phyloP scores from a whole-genome alignment of 2,329 filamentous ascomycete genomes.

The Alternaria sp. region DNA sequence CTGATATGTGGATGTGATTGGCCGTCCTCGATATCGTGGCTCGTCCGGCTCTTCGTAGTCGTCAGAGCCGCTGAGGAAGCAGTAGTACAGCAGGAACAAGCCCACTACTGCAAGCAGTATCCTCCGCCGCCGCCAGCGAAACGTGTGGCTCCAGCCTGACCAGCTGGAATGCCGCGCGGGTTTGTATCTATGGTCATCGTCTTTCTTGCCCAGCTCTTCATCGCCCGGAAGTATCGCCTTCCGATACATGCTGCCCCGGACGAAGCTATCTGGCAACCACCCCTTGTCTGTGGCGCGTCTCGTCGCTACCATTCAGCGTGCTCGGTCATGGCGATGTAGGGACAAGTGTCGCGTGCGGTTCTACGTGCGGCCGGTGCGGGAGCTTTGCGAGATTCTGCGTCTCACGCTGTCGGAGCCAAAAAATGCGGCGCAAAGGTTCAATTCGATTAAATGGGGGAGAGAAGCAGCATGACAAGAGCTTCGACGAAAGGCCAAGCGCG shows the following conservation, averaged over 20 bases:
- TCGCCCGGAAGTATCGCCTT: conserved; percentile 60
- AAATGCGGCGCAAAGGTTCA: background rate
- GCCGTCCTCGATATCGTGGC: conserved; percentile 6
- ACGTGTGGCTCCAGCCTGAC: conserved; percentile 33
- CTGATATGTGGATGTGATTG: conserved; percentile 18
- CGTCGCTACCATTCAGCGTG: conserved; percentile 34
- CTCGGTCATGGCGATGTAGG: conserved; percentile 34
- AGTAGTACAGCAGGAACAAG: conserved; percentile 66
- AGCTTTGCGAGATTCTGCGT: conserved; percentile 14
- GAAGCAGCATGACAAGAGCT: background rate
- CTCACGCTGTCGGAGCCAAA: background rate
- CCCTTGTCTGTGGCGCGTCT: conserved; percentile 30
- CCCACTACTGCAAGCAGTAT: conserved; percentile 49
- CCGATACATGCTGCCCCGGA: conserved; percentile 44
- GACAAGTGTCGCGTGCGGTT: conserved; percentile 1
- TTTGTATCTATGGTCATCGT: conserved; percentile 64
- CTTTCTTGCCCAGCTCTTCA: conserved; percentile 71
- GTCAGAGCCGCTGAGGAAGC: conserved; percentile 57
- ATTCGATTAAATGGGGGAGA: background rate
- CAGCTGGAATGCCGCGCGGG: conserved; percentile 49
- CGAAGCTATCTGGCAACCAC: conserved; percentile 39
- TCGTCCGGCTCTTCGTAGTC: background rate
- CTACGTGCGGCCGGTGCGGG: conserved; percentile 27
- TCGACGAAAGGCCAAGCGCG: background rate
- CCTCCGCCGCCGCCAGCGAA: conserved; percentile 61